These are phyloP conservation scores for Escovopsis sp. DNA, from an alignment of 2,329 filamentous ascomycete species.

Conservation along the genomic window DNA sequence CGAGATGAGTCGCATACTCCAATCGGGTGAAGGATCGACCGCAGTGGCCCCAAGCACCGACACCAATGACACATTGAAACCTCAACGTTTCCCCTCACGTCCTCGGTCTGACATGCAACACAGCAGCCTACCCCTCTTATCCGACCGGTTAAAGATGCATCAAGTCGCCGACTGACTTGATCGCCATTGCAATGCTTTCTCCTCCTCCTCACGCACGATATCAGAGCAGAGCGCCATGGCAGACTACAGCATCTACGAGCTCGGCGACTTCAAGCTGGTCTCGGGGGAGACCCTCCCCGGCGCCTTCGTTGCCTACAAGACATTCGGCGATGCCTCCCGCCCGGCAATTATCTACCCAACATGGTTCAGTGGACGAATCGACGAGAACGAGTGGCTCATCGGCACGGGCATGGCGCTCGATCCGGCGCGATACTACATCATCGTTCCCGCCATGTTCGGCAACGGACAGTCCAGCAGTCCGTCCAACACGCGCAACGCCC, in stretches of 20 bases:
- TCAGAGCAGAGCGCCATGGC: constrained; percentile 1
- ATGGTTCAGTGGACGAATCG: constrained; percentile 50
- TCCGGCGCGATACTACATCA: constrained; percentile 35
- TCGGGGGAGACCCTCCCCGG: constrained; percentile 44
- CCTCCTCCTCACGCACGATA: too few relatives aligned
- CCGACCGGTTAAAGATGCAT: too few relatives aligned
- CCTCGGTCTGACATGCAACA: too few relatives aligned
- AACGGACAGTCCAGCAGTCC: constrained; percentile 39
- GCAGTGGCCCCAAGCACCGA: too few relatives aligned
- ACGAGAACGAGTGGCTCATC: constrained; percentile 62
- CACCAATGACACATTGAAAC: too few relatives aligned
- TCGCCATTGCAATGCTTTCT: too few relatives aligned
- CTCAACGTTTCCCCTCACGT: too few relatives aligned
- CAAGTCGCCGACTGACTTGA: too few relatives aligned
- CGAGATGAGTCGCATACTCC: too few relatives aligned
- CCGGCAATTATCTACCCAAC: constrained; percentile 63
- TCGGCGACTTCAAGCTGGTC: constrained; percentile 53
- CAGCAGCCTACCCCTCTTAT: too few relatives aligned
- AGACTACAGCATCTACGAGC: constrained; percentile 23
- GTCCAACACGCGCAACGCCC: constrained; percentile 23
- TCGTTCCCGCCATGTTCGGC: constrained; percentile 35
- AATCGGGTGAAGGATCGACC: too few relatives aligned
- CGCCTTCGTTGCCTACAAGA: constrained; percentile 63
- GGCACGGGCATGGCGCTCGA: constrained; percentile 48
- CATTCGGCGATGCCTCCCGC: constrained; percentile 45